Evolutionary conservation across 1,284 basidiomycete species (phyloP).

Genomic region (Bondarzewia mesenterica): DNA sequence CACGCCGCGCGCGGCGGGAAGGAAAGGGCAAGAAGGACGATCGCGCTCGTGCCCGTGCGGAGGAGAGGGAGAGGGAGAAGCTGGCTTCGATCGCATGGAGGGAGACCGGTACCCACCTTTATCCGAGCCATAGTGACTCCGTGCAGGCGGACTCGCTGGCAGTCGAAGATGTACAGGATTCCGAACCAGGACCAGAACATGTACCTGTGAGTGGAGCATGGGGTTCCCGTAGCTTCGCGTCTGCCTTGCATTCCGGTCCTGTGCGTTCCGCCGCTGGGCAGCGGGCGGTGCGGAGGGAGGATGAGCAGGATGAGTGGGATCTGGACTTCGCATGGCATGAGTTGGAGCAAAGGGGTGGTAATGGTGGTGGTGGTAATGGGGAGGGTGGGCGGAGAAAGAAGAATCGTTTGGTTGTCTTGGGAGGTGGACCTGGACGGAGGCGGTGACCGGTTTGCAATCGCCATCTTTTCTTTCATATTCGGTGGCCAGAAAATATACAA

Average conservation of each 20-base stretch:
- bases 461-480: not conserved
- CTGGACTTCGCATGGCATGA: conserved; percentile 78
- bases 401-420: conserved; percentile 62
- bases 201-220: conserved; percentile 49
- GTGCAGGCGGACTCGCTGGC: conserved; percentile 11
- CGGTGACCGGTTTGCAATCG: conserved; percentile 14
- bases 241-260: conserved; percentile 48
- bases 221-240: conserved; percentile 74
- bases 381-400: conserved; percentile 51
- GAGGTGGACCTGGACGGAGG: conserved; percentile 37
- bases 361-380: conserved; percentile 26
- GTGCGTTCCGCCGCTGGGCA: conserved; percentile 14
- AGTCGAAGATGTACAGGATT: conserved; percentile 17
- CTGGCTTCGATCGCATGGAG: conserved; percentile 18
- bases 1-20: conserved; percentile 65
- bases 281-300: conserved; percentile 17
- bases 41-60: conserved; percentile 68
- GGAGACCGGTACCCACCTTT: conserved; percentile 11
- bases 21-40: conserved; percentile 82
- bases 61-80: conserved; percentile 62
- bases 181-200: conserved; percentile 16
- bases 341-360: conserved; percentile 48
- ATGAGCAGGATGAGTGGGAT: conserved; percentile 62
- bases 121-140: not conserved
- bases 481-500: not conserved